phyloP scores from a whole-genome alignment of 495 filamentous ascomycete genomes.

The Chaetomium cochliodes region DNA sequence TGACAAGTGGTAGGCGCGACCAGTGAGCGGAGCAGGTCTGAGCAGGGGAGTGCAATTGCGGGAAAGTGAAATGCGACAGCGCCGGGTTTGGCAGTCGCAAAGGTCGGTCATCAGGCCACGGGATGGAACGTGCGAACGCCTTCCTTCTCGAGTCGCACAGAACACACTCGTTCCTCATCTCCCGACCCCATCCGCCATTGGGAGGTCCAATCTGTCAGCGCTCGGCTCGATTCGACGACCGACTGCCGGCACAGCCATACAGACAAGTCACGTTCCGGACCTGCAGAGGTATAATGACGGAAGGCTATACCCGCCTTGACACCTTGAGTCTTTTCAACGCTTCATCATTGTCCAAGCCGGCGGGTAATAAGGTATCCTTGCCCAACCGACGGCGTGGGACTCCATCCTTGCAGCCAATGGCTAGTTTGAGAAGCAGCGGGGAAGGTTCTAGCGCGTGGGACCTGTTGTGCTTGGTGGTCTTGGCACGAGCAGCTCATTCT shows the following conservation, averaged over 20 bases:
- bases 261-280: background rate
- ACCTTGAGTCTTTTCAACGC: background rate
- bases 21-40: conserved; percentile 4
- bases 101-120: background rate
- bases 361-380: background rate
- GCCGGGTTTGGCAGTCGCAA: background rate
- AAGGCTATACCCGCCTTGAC: background rate
- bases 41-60: conserved; percentile 12
- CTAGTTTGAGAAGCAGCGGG: conserved; percentile 6
- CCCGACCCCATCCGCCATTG: background rate
- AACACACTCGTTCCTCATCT: background rate
- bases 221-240: background rate
- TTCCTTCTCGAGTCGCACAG: background rate
- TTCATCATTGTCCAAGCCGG: background rate
- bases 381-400: background rate
- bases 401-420: conserved; percentile 7
- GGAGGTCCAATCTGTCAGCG: background rate
- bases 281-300: background rate
- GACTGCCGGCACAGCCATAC: background rate
- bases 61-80: conserved; percentile 20
- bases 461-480: background rate
- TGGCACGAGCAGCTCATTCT: background rate
- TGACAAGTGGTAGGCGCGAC: conserved; percentile 20
- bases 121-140: conserved; percentile 7
- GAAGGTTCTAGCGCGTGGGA: conserved; percentile 7